Conservation (phyloP, 805 yeast species). For the Hanseniaspora mollemarum region DNA sequence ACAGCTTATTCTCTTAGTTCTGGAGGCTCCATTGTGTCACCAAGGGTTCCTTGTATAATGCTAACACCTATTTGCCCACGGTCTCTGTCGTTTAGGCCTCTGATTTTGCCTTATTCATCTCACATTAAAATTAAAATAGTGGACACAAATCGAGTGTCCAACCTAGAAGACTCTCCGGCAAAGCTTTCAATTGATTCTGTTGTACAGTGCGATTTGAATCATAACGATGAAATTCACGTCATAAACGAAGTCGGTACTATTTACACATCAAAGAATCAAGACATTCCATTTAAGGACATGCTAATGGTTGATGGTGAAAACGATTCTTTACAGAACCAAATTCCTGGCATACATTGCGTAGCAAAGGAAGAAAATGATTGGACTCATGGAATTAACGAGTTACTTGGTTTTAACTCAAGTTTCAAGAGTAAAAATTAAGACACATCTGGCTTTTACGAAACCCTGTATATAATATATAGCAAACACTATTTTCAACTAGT, state of each 20-base stretch:
- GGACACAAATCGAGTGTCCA: conserved; percentile 31
- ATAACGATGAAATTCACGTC: conserved; percentile 73
- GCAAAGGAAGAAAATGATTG: conserved; percentile 77
- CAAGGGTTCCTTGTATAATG: conserved; percentile 68
- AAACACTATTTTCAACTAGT: too few species aligned
- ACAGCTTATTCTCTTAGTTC: conserved; percentile 83
- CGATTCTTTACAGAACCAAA: conserved; percentile 19
- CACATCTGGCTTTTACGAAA: neutral
- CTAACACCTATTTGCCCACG: conserved; percentile 88
- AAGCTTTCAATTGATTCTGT: conserved; percentile 77
- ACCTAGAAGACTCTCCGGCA: conserved; percentile 10
- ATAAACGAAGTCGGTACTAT: conserved; percentile 55
- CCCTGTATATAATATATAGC: neutral
- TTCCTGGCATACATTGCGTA: conserved; percentile 74
- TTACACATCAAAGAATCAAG: conserved; percentile 39
- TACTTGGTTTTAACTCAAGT: conserved; percentile 77
- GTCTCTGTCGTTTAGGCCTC: conserved; percentile 79
- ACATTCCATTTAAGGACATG: conserved; percentile 29
- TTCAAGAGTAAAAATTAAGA: conserved; percentile 40
- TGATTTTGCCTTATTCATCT: conserved; percentile 67
- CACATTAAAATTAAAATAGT: conserved; percentile 52
- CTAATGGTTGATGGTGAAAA: neutral
- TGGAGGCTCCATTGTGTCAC: conserved; percentile 90
- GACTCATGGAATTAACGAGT: conserved; percentile 80
- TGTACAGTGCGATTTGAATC: conserved; percentile 51